Evolutionary conservation across 805 yeast species (phyloP).

Genomic region (Pichia scutulata): DNA sequence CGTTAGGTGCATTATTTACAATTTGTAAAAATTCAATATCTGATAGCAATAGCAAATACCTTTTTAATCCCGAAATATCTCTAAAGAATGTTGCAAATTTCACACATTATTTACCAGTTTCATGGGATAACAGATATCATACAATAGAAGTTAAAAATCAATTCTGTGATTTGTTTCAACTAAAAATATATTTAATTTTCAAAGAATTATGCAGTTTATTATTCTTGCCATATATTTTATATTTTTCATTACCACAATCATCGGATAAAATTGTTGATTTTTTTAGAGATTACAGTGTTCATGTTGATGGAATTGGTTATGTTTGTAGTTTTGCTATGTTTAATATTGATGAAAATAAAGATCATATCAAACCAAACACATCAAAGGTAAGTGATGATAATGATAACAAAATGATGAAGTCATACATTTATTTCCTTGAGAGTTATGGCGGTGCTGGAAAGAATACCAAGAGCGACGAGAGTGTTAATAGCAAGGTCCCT

Average conservation of each 20-base stretch:
- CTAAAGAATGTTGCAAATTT: slow-evolving; percentile 70
- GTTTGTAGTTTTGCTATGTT: slow-evolving; percentile 94
- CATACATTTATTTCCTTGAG: slow-evolving; percentile 80
- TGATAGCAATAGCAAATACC: slow-evolving; percentile 37
- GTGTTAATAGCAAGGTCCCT: background rate
- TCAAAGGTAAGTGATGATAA: slow-evolving; percentile 36
- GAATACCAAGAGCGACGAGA: background rate
- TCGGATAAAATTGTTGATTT: slow-evolving; percentile 80
- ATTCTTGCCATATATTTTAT: slow-evolving; percentile 81
- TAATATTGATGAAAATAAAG: slow-evolving; percentile 52
- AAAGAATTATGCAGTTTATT: slow-evolving; percentile 78
- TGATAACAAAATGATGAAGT: slow-evolving; percentile 87
- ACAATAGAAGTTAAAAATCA: slow-evolving; percentile 78
- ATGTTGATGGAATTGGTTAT: slow-evolving; percentile 91
- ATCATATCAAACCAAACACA: slow-evolving; percentile 20
- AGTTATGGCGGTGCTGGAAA: slow-evolving; percentile 55
- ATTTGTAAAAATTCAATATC: slow-evolving; percentile 65
- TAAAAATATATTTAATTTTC: slow-evolving; percentile 60
- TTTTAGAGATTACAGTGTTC: slow-evolving; percentile 80
- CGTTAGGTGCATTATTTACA: slow-evolving; percentile 86
- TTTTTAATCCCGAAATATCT: slow-evolving; percentile 93
- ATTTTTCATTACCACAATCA: slow-evolving; percentile 70
- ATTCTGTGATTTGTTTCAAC: slow-evolving; percentile 69
- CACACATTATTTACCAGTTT: slow-evolving; percentile 83
- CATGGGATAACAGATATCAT: slow-evolving; percentile 83